These are phyloP conservation scores for Curvularia eragrostidis DNA, from an alignment of 2,329 filamentous ascomycete genomes.

Conservation along the genomic window DNA sequence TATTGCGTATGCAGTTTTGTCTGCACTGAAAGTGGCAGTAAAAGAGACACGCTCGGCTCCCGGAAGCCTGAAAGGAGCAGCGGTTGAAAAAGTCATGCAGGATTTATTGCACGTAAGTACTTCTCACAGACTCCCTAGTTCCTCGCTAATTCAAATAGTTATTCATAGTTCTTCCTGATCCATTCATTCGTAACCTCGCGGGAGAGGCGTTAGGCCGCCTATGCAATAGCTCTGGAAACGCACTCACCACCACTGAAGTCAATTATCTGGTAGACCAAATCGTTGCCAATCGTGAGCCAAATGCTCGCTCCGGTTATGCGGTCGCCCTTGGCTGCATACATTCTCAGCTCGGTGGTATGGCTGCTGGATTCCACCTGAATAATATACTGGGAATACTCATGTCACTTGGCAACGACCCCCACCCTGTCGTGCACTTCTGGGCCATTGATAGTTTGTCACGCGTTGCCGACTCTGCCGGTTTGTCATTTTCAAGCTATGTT, in stretches of 20 bases:
- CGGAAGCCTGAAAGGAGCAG: constrained; percentile 74
- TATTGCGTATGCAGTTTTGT: constrained; percentile 79
- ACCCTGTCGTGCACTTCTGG: constrained; percentile 96
- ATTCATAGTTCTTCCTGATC: constrained; percentile 83
- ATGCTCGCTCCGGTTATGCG: constrained; percentile 90
- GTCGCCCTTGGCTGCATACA: constrained; percentile 93
- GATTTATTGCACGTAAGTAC: constrained; percentile 76
- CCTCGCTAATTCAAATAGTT: constrained; percentile 50
- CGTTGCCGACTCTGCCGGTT: constrained; percentile 87
- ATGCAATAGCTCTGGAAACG: constrained; percentile 82
- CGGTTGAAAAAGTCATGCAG: constrained; percentile 76
- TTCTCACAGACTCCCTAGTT: not conserved
- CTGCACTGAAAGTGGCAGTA: constrained; percentile 80
- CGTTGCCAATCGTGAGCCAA: constrained; percentile 90
- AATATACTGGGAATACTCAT: constrained; percentile 98
- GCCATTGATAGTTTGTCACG: constrained; percentile 86
- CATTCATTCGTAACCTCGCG: constrained; percentile 83
- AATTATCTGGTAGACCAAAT: constrained; percentile 94
- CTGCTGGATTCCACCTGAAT: constrained; percentile 93
- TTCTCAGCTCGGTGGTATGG: constrained; percentile 95
- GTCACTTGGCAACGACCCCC: constrained; percentile 94
- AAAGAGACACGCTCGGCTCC: constrained; percentile 76
- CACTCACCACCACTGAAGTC: constrained; percentile 87
- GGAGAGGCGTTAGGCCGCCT: constrained; percentile 85
- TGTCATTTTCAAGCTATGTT: constrained; percentile 91